Base-by-base conservation (phyloP, 768 basidiomycete species). In the Pilatotrama ljubarskyi region DNA sequence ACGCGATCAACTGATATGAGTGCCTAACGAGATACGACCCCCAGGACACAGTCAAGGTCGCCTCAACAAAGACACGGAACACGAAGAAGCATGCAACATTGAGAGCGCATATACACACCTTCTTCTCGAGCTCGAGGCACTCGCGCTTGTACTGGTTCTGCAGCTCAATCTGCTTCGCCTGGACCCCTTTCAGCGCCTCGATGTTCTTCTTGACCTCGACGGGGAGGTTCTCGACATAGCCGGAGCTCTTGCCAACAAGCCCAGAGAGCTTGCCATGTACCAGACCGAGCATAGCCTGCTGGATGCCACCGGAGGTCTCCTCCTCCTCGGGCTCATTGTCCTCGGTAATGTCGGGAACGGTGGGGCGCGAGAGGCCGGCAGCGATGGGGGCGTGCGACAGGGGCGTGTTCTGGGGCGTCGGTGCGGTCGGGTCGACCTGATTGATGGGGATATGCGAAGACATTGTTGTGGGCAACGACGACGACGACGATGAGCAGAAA, bases 91-190 rank as follows among this genome's bases (percentile, higher is more conserved):
- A 43, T 5, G 22, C 26, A 6, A 15, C 4, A 10, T 10, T 24
- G 29, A 37, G n/a, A 46, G 17, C 46, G 15, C 25, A 8, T 58
- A 63, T 44, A 69, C 83, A 52, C 65, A 92, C 94, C 82, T 96
- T 97, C 79, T 95, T 93, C 81, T 98, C 95, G 55, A 98, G 82
- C 74, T 95, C 93, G 46, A 97, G 80, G 69, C 95, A 93, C 74
- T 98, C 96, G 71, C 87, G 84, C 76, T 98, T 97, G 81, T 95
- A 93, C 80, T 94, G 84, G 68, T 90, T 90, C 72, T 97, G 93
- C 43, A 98, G 82, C 67, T 93, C 88, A 65, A 87, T 85, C 74
- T 97, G 94, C 77, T 93, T 88, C 67, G 85, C 85, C 75, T 98
- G 96, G 43, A 99, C 82, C 52, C 95, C 96, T 74, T 97, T 96